Conservation (phyloP, 148 eudicot genomes). For the Limonium bicolor region DNA sequence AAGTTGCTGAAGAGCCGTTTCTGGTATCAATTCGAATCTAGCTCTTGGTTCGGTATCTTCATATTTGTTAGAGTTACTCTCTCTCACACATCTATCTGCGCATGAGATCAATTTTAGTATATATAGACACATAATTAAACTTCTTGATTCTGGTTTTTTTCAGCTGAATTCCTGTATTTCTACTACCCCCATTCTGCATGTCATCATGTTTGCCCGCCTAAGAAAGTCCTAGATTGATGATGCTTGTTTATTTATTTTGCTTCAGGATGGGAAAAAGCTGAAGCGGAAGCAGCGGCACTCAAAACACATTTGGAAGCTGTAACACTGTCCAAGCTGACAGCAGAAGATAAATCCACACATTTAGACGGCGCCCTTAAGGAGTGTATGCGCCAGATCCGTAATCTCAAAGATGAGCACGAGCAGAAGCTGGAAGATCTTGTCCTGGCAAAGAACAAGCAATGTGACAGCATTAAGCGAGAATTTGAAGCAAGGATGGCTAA, state of each 20-base stretch:
- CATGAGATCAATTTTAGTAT: too few relatives aligned
- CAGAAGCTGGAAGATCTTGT: constrained; percentile 56
- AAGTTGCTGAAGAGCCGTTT: constrained; percentile 98
- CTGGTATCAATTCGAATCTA: constrained; percentile 33
- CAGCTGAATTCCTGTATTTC: not conserved
- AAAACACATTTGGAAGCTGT: constrained; percentile 88
- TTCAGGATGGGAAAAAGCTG: constrained; percentile 99
- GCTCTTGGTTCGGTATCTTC: not conserved
- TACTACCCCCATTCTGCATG: not conserved
- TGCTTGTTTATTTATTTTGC: not conserved
- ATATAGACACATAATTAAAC: too few relatives aligned
- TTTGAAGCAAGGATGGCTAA: constrained; percentile 47
- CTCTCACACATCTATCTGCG: too few relatives aligned
- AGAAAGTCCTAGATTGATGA: not conserved
- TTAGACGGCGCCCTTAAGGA: constrained; percentile 94
- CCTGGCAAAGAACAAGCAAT: constrained; percentile 48
- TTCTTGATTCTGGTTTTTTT: not conserved
- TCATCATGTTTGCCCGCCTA: not conserved
- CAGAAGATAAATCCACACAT: constrained; percentile 82
- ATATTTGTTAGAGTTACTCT: too few relatives aligned
- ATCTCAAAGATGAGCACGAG: constrained; percentile 86
- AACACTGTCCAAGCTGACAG: constrained; percentile 74
- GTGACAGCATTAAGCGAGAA: constrained; percentile 64
- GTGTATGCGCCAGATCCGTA: constrained; percentile 90
- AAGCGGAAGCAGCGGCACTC: constrained; percentile 75